A percentile compares a stretch with the other conserved stretches of the same genome.
phyloP scores from a whole-genome alignment of 176 grass and related monocot genomes.

The Microstegium vimineum region DNA sequence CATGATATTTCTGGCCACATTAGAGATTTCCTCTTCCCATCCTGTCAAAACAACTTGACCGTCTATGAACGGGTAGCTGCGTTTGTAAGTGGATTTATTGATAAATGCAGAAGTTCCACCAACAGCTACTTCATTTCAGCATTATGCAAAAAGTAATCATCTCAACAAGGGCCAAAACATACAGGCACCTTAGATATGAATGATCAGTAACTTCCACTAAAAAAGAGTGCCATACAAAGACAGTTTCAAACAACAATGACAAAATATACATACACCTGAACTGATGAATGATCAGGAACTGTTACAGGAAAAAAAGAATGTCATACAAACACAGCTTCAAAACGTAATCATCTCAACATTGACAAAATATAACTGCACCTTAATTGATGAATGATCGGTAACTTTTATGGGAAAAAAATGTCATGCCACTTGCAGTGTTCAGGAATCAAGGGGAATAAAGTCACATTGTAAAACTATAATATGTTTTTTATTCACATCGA shows the following conservation, averaged over 20 bases:
- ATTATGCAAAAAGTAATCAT: neutral
- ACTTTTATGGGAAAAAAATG: neutral
- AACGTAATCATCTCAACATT: too few relatives aligned
- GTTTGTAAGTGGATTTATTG: slow-evolving; percentile 9
- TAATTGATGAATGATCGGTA: too few relatives aligned
- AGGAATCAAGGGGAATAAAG: neutral
- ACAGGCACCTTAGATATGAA: neutral
- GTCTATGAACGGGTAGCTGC: slow-evolving; percentile 48
- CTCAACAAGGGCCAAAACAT: neutral
- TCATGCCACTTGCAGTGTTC: neutral
- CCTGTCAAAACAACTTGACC: slow-evolving; percentile 52
- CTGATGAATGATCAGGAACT: neutral
- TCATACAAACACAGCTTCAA: neutral
- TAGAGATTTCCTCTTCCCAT: slow-evolving; percentile 72
- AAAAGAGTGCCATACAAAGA: neutral
- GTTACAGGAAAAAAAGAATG: neutral
- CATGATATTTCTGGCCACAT: slow-evolving; percentile 54
- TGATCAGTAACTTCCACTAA: neutral
- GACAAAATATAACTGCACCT: too few relatives aligned
- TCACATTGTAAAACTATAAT: neutral
- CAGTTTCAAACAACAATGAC: neutral
- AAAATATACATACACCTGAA: neutral
- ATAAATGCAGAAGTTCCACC: neutral
- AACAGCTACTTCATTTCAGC: neutral
- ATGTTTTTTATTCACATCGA: neutral